These are phyloP conservation scores for Epichloe glyceriae DNA, from an alignment of 2,329 filamentous ascomycete species.

Conservation along the genomic window DNA sequence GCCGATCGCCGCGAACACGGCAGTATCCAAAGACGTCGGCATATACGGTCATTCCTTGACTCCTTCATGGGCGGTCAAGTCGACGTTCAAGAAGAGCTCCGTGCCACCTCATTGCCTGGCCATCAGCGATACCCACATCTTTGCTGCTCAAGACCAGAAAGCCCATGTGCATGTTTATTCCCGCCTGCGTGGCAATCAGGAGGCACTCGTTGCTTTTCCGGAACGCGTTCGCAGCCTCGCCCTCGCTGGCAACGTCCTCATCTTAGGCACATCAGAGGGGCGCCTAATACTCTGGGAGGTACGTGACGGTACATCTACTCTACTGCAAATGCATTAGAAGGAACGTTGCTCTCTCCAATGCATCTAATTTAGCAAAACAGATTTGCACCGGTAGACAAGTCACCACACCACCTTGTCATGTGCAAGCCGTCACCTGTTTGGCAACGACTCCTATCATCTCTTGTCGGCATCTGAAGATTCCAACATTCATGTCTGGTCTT, in stretches of 20 bases:
- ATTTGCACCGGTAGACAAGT: constrained; percentile 63
- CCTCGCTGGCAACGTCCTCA: constrained; percentile 57
- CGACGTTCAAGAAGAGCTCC: constrained; percentile 84
- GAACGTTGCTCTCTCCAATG: background rate
- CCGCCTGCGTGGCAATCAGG: constrained; percentile 70
- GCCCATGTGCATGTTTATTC: constrained; percentile 89
- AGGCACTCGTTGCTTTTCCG: constrained; percentile 75
- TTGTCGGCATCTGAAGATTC: constrained; percentile 75
- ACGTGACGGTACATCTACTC: constrained; percentile 16
- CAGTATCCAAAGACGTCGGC: constrained; percentile 64
- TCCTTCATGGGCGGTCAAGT: constrained; percentile 60
- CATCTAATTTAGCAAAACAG: constrained; percentile 26
- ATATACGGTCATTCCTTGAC: constrained; percentile 78
- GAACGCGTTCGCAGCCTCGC: constrained; percentile 73
- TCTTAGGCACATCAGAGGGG: constrained; percentile 74
- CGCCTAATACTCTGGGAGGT: constrained; percentile 91
- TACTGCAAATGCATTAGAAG: background rate
- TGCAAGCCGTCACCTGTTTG: constrained; percentile 68
- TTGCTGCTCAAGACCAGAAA: constrained; percentile 83
- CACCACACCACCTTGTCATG: constrained; percentile 63
- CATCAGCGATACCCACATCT: constrained; percentile 70
- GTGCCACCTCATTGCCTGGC: constrained; percentile 68
- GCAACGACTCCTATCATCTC: constrained; percentile 57
- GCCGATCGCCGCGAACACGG: constrained; percentile 46
- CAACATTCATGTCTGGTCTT: constrained; percentile 83